Evolutionary conservation across 208 protist species (phyloP).

Genomic region (Trypanosoma platydactyli): DNA sequence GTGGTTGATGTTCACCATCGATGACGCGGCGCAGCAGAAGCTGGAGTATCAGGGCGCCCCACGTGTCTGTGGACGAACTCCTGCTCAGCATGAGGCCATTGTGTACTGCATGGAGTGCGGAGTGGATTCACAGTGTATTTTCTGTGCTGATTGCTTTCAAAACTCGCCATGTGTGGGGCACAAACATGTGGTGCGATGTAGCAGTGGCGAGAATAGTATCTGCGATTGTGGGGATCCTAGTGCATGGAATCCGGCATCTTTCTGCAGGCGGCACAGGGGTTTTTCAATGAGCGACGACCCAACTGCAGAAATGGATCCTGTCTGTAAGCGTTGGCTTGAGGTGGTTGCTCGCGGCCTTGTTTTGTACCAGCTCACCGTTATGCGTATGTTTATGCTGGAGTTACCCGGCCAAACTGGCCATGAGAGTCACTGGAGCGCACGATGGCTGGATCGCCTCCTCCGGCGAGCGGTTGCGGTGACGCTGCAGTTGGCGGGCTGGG

Average conservation of each 20-base stretch:
- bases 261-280: conserved; percentile 63
- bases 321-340: conserved; percentile 44
- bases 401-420: neutral
- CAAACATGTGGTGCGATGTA: conserved; percentile 59
- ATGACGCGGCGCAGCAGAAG: conserved; percentile 18
- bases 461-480: conserved; percentile 6
- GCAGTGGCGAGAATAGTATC: conserved; percentile 65
- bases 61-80: conserved; percentile 51
- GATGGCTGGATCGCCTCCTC: conserved; percentile 27
- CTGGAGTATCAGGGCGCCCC: conserved; percentile 5
- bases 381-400: conserved; percentile 1
- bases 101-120: conserved; percentile 89
- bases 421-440: neutral
- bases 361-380: conserved; percentile 40
- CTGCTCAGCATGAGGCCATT: conserved; percentile 54
- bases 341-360: conserved; percentile 43
- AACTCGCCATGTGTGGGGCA: conserved; percentile 79
- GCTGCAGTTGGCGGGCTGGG: neutral
- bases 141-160: conserved; percentile 92
- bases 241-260: conserved; percentile 67
- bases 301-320: conserved; percentile 19
- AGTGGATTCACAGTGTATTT: conserved; percentile 81
- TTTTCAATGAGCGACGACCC: conserved; percentile 34
- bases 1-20: conserved; percentile 37
- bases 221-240: conserved; percentile 95